Evolutionary conservation across 768 basidiomycete species (phyloP).

Genomic region (Sutorius australiensis): DNA sequence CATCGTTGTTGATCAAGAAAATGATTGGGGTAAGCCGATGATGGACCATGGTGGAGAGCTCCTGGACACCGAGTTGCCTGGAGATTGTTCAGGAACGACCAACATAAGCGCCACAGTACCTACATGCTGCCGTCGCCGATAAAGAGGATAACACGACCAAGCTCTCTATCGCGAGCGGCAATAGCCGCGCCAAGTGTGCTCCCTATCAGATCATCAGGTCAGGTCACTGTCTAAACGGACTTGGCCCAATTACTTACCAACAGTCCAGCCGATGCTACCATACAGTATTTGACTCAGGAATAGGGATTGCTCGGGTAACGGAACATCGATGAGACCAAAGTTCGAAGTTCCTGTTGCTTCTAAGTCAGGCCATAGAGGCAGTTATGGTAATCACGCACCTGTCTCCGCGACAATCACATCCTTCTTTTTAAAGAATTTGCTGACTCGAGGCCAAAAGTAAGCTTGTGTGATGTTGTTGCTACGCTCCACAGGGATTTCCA

Average conservation of each 20-base stretch:
- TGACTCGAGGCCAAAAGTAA: slow-evolving; percentile 82
- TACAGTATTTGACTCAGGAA: slow-evolving; percentile 79
- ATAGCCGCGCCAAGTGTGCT: slow-evolving; percentile 75
- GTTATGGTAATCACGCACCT: slow-evolving; percentile 37
- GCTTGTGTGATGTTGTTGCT: slow-evolving; percentile 62
- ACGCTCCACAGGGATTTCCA: slow-evolving; percentile 48
- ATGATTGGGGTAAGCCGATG: slow-evolving; percentile 74
- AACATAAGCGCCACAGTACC: slow-evolving; percentile 23
- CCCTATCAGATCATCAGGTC: slow-evolving; percentile 31
- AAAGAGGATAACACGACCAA: slow-evolving; percentile 75
- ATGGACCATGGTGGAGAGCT: slow-evolving; percentile 79
- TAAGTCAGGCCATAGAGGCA: neutral
- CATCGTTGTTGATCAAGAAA: slow-evolving; percentile 76
- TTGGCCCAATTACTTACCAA: slow-evolving; percentile 44
- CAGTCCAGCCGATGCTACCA: slow-evolving; percentile 91
- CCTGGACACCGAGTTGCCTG: slow-evolving; percentile 78
- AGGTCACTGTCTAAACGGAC: neutral
- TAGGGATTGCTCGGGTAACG: slow-evolving; percentile 65
- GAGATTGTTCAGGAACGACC: slow-evolving; percentile 5
- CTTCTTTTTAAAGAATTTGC: slow-evolving; percentile 61
- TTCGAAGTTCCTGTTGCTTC: slow-evolving; percentile 56
- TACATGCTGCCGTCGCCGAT: slow-evolving; percentile 81
- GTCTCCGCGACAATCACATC: slow-evolving; percentile 89
- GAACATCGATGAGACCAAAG: slow-evolving; percentile 82
- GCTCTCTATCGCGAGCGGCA: slow-evolving; percentile 61